A percentile compares a stretch with the other conserved stretches of the same genome.
phyloP scores from a whole-genome alignment of 2,329 filamentous ascomycete species.

The Periconia macrospinosa region DNA sequence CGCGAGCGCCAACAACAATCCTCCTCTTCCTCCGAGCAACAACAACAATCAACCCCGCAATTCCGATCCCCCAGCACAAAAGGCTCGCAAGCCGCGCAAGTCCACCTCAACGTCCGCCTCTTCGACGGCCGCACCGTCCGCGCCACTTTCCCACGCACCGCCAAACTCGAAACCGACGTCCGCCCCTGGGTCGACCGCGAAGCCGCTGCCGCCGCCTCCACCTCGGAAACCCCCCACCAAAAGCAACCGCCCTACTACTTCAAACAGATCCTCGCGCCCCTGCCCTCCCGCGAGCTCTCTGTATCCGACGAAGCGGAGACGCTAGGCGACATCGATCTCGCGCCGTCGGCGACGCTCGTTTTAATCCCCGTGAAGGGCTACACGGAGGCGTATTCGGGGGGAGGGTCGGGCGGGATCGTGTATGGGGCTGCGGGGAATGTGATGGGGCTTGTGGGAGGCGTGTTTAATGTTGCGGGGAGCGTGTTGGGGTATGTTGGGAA shows the following conservation, averaged over 20 bases:
- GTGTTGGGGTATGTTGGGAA: slow-evolving; percentile 38
- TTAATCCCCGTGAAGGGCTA: slow-evolving; percentile 71
- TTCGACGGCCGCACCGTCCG: slow-evolving; percentile 83
- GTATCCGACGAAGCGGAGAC: slow-evolving; percentile 72
- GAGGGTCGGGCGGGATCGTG: slow-evolving; percentile 31
- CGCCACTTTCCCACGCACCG: slow-evolving; percentile 66
- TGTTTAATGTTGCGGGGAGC: slow-evolving; percentile 37
- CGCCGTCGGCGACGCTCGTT: slow-evolving; percentile 80
- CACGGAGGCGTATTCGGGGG: slow-evolving; percentile 58
- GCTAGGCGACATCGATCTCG: slow-evolving; percentile 70
- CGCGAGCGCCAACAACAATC: slow-evolving; percentile 9
- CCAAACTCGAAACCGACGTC: slow-evolving; percentile 67
- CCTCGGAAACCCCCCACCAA: slow-evolving; percentile 21
- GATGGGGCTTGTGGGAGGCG: slow-evolving; percentile 36
- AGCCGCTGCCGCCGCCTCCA: slow-evolving; percentile 26
- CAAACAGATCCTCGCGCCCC: slow-evolving; percentile 78
- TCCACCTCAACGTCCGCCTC: slow-evolving; percentile 71
- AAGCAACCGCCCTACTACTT: slow-evolving; percentile 70
- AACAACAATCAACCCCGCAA: slow-evolving; percentile 5
- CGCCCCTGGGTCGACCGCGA: slow-evolving; percentile 72
- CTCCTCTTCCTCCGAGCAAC: not conserved
- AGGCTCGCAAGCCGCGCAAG: slow-evolving; percentile 33
- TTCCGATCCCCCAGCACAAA: slow-evolving; percentile 19
- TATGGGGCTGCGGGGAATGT: slow-evolving; percentile 23
- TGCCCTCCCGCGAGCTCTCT: slow-evolving; percentile 74